Percentiles rank a stretch among this genome's conserved stretches.
Conservation (phyloP, 805 yeast genomes). For the Suhomyces pyralidae region DNA sequence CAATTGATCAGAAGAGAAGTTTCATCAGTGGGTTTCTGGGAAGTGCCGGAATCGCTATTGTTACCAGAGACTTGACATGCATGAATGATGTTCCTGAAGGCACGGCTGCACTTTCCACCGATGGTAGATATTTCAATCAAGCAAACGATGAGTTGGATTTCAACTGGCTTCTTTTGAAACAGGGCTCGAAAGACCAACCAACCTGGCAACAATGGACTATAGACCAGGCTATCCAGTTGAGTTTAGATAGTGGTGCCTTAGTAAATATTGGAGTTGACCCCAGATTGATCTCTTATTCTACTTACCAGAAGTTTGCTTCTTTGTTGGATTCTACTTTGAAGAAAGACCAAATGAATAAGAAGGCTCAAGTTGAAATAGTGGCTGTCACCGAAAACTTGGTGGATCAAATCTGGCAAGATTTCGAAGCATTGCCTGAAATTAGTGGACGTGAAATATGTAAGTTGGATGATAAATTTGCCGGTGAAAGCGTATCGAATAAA, state of each 20-base stretch:
- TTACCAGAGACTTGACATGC: conserved; percentile 51
- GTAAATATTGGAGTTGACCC: conserved; percentile 50
- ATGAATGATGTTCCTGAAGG: conserved; percentile 56
- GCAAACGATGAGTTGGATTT: conserved; percentile 58
- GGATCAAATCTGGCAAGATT: conserved; percentile 68
- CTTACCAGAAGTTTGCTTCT: conserved; percentile 29
- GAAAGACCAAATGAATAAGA: conserved; percentile 14
- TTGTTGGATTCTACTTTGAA: conserved; percentile 26
- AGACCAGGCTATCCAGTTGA: conserved; percentile 47
- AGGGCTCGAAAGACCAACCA: conserved; percentile 48
- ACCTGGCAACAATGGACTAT: conserved; percentile 60
- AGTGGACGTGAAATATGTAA: conserved; percentile 47
- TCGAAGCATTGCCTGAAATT: conserved; percentile 57
- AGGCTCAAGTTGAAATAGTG: conserved; percentile 39
- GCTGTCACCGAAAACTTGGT: conserved; percentile 61
- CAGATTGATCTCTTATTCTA: conserved; percentile 39
- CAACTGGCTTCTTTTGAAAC: conserved; percentile 56
- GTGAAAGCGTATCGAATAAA: conserved; percentile 61
- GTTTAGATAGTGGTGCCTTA: conserved; percentile 43
- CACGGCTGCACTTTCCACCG: conserved; percentile 54
- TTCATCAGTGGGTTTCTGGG: conserved; percentile 61
- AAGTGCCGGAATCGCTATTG: conserved; percentile 58
- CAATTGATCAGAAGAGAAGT: conserved; percentile 52
- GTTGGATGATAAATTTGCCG: conserved; percentile 57
- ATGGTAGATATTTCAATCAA: conserved; percentile 59